Evolutionary conservation across 2,329 filamentous ascomycete species (phyloP), one percentile per base, ranked within the genome.

Genomic region (Elsinoe arachidis): DNA sequence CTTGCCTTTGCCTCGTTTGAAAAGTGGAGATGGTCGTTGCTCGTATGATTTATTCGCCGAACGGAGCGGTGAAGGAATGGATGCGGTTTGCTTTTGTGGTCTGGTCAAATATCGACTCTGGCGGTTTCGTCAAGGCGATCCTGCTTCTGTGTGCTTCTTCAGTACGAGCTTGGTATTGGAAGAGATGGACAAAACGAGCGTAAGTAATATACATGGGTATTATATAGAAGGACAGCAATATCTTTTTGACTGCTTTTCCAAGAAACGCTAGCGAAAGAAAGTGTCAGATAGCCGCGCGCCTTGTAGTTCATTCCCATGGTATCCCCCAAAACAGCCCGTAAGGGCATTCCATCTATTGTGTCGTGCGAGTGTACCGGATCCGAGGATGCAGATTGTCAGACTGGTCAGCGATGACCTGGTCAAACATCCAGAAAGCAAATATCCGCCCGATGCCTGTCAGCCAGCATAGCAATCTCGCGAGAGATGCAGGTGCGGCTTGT

Each of bases 301-400:
- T 30, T 2, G 10, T 34, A 11, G 15, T 26, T 7, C 49, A 15
- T 46, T 34, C 49, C 49, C 34, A 38, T 53, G 34, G 34, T 53
- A 53, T 53, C 19, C 33, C 34, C 33, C 12, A 26, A 34, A 11
- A 10, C 38, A 17, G 41, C 49, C 49, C 49, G 49, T 39, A 34
- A 53, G 49, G 33, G 49, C 33, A 23, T 38, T 37, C 49, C 49
- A 37, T 53, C 49, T 53, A 53, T 53, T 53, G 49, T 53, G 35
- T 53, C 49, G 49, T 53, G 33, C 26, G 34, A 35, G 30, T 35
- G 15, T 34, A 19, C 14, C 26, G 12, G 14, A 15, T 23, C 30
- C 46, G 26, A 35, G n/a, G n/a, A 51, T 51, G 46, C 46, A 35
- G 7, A 39, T 2, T 37, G 49, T 17, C 26, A 15, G 34, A 53